A percentile compares a stretch with the other conserved stretches of the same genome.
phyloP scores from a whole-genome alignment of 2,329 filamentous ascomycete species.

The Pestalotiopsis sp. region DNA sequence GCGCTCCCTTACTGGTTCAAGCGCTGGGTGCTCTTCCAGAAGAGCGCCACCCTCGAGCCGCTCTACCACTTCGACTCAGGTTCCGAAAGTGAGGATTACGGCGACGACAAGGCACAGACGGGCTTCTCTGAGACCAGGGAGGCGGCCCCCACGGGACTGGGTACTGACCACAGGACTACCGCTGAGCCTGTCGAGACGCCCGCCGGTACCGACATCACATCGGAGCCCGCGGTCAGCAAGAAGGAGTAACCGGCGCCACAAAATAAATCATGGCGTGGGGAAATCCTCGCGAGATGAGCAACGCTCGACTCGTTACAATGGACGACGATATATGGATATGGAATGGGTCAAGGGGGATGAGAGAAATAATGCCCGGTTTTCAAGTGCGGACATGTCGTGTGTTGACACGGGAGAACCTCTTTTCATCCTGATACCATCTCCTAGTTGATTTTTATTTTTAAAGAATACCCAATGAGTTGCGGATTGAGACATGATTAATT shows the following conservation, averaged over 20 bases:
- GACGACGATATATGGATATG: not conserved
- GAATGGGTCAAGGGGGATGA: not conserved
- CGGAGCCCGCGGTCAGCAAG: not conserved
- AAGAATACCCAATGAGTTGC: conserved; percentile 5
- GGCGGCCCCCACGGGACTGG: not conserved
- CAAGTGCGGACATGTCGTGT: not conserved
- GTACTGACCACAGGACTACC: not conserved
- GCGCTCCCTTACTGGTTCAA: conserved; percentile 64
- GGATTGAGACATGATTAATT: not conserved
- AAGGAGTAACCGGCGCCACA: not conserved
- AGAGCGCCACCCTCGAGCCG: conserved; percentile 46
- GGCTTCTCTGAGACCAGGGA: not conserved
- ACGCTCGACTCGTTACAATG: not conserved
- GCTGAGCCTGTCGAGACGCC: not conserved
- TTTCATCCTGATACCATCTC: conserved; percentile 11
- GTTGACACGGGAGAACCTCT: not conserved
- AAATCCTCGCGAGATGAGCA: not conserved
- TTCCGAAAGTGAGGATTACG: not conserved
- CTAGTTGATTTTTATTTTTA: not conserved
- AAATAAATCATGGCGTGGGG: not conserved
- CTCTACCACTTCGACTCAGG: conserved; percentile 43
- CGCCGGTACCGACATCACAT: not conserved
- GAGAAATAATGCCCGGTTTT: not conserved
- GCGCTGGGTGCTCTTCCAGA: conserved; percentile 56
- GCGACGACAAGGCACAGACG: not conserved